Evolutionary conservation across 2,329 filamentous ascomycete genomes (phyloP), one percentile per base, ranked within the genome.

Genomic region (Fusarium abutilonis): DNA sequence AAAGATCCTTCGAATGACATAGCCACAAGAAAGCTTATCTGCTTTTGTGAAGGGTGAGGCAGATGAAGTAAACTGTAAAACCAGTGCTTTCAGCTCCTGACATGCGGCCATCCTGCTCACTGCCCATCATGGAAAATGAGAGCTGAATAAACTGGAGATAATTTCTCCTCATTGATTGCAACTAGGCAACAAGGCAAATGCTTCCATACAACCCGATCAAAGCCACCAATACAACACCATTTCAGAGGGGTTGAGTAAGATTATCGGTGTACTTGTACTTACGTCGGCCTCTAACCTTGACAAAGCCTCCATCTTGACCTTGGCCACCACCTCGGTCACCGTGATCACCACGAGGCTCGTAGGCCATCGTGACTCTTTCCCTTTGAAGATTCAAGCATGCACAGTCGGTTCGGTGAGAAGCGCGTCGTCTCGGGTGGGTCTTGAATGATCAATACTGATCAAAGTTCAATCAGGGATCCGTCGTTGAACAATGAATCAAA

Each of bases 201-300:
- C 29, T 31, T 9, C 17, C 11, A 35, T 17, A n/a, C 15, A 56
- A 23, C 26, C 32, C 38, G 26, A 38, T n/a, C 13, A 7, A 34
- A 32, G 23, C 26, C 19, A 13, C 17, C 29, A 29, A 49, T 36
- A 19, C 31, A 46, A 36, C 38, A 26, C 28, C 54, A 42, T 36
- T 34, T 34, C 51, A 49, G 35, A 48, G 19, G 48, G 6, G 49
- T 35, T 7, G 32, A 34, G n/a, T 31, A 31, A 34, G 34, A 42
- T 38, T 28, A 48, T 55, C 35, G n/a, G 52, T 58, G 36, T 42
- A 82, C 81, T 78, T 58, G 36, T 42, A 82, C 81, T 78, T 73
- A 84, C 82, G 77, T 65, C 82, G 77, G 47, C 82, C 82, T 66
- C 82, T 73, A n/a, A 81, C 76, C 68, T 82, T 82, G 19, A 80